Percentiles rank a stretch among this genome's conserved stretches.
These are phyloP conservation scores for Oleoguttula mirabilis DNA, from an alignment of 495 filamentous ascomycete genomes.

Conservation along the genomic window DNA sequence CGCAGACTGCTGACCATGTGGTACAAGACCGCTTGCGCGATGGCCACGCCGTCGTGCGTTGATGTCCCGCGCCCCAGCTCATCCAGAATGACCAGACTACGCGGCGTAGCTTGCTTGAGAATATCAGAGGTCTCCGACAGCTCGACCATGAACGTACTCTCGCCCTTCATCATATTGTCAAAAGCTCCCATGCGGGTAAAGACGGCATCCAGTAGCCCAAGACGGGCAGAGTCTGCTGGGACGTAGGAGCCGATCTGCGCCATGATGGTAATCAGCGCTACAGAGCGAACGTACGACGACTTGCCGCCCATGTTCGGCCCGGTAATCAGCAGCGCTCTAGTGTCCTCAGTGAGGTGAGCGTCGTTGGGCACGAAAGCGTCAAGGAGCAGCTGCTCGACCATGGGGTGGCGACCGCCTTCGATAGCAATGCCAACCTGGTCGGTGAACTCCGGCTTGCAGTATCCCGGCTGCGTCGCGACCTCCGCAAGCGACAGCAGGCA, in stretches of 20 bases:
- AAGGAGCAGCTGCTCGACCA: constrained; percentile 85
- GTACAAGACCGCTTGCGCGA: constrained; percentile 82
- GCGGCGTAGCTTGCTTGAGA: constrained; percentile 69
- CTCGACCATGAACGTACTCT: constrained; percentile 97
- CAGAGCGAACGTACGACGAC: constrained; percentile 82
- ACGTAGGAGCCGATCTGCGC: constrained; percentile 93
- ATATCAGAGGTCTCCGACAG: constrained; percentile 85
- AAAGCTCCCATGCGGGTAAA: constrained; percentile 95
- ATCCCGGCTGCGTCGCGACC: constrained; percentile 76
- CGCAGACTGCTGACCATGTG: constrained; percentile 61
- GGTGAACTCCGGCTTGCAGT: constrained; percentile 73
- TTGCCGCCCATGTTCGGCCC: constrained; percentile 99
- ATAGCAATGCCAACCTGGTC: constrained; percentile 59
- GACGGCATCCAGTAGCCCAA: constrained; percentile 82
- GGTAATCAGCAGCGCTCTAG: constrained; percentile 75
- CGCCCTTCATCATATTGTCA: constrained; percentile 91
- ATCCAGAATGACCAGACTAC: constrained; percentile 82
- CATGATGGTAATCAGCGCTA: constrained; percentile 85
- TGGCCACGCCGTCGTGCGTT: constrained; percentile 92
- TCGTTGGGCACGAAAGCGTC: constrained; percentile 88
- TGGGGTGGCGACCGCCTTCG: constrained; percentile 74
- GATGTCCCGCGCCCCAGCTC: constrained; percentile 86
- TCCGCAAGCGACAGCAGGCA: constrained; percentile 77
- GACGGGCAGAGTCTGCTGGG: constrained; percentile 57
- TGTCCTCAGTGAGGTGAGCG: constrained; percentile 52